A percentile compares a stretch with the other conserved stretches of the same genome.
Evolutionary conservation across 805 yeast species (phyloP).

Genomic region (Pichia deserticola): DNA sequence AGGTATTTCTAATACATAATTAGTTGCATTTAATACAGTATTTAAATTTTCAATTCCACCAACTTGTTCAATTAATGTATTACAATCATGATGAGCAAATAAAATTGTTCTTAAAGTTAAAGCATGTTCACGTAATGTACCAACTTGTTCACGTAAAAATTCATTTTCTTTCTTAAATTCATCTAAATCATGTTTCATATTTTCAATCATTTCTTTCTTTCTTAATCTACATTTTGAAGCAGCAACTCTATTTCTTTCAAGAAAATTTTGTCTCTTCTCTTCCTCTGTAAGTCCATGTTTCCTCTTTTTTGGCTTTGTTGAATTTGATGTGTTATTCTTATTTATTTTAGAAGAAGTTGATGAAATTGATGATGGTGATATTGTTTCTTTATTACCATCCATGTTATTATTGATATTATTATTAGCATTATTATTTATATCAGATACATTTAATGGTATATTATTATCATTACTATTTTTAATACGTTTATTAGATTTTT

Average conservation of each 20-base stretch:
- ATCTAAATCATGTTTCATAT: constrained; percentile 72
- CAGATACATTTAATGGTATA: too few species aligned
- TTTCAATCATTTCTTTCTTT: constrained; percentile 79
- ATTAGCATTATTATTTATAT: too few species aligned
- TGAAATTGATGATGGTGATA: too few species aligned
- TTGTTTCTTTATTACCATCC: too few species aligned
- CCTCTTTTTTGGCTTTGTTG: background rate
- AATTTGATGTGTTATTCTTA: background rate
- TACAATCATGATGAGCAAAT: constrained; percentile 45
- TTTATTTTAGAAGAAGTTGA: background rate
- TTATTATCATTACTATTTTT: too few species aligned
- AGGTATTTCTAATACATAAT: constrained; percentile 20
- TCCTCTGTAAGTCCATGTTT: constrained; percentile 36
- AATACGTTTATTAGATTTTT: too few species aligned
- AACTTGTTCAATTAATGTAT: constrained; percentile 32
- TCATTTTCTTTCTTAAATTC: constrained; percentile 67
- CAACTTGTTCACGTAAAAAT: constrained; percentile 50
- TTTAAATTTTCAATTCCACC: constrained; percentile 42
- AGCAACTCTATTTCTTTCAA: constrained; percentile 91
- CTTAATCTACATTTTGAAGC: constrained; percentile 96
- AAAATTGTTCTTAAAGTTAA: constrained; percentile 40
- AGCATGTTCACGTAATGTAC: constrained; percentile 53
- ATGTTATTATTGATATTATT: too few species aligned
- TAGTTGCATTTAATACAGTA: constrained; percentile 30
- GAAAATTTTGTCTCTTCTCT: constrained; percentile 68